A percentile compares a stretch with the other conserved stretches of the same genome.
Evolutionary conservation across 2,329 filamentous ascomycete genomes (phyloP).

Genomic region (Lasiodiplodia sp.): DNA sequence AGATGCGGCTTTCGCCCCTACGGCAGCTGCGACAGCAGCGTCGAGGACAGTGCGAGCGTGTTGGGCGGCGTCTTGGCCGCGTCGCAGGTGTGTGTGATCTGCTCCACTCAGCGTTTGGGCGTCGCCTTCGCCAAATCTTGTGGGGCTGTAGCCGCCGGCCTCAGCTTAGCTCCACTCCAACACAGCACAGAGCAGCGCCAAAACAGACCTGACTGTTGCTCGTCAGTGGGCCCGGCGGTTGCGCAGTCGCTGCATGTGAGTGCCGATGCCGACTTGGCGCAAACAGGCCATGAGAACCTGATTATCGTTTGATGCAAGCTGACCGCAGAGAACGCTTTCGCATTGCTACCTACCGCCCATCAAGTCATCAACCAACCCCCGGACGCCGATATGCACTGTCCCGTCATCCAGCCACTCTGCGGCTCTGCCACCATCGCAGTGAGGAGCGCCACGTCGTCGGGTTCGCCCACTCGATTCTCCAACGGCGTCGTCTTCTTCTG

Average conservation of each 20-base stretch:
- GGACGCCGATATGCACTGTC: constrained; percentile 63
- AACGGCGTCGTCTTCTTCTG: constrained; percentile 61
- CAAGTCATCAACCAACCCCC: constrained; percentile 54
- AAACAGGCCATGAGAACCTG: constrained; percentile 22
- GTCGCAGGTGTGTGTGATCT: constrained; percentile 9
- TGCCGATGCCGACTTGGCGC: constrained; percentile 36
- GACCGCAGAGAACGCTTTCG: not conserved
- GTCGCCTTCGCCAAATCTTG: not conserved
- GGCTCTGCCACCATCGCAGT: constrained; percentile 63
- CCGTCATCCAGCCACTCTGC: constrained; percentile 53
- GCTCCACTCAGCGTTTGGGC: constrained; percentile 17
- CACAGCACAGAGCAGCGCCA: constrained; percentile 1
- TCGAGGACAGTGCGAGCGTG: not conserved
- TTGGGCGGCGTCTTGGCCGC: not conserved
- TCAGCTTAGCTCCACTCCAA: not conserved
- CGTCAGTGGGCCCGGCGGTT: too few species aligned
- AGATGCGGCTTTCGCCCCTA: constrained; percentile 4
- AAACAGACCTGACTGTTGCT: not conserved
- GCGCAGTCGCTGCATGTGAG: not conserved
- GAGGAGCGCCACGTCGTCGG: constrained; percentile 63
- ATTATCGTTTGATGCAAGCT: not conserved
- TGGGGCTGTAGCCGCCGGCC: not conserved
- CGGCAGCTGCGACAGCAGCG: constrained; percentile 11
- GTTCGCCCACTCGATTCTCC: constrained; percentile 58
- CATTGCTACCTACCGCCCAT: not conserved